These are phyloP conservation scores for Lasiodiplodia sp. DNA, from an alignment of 2,329 filamentous ascomycete genomes.

Conservation along the genomic window DNA sequence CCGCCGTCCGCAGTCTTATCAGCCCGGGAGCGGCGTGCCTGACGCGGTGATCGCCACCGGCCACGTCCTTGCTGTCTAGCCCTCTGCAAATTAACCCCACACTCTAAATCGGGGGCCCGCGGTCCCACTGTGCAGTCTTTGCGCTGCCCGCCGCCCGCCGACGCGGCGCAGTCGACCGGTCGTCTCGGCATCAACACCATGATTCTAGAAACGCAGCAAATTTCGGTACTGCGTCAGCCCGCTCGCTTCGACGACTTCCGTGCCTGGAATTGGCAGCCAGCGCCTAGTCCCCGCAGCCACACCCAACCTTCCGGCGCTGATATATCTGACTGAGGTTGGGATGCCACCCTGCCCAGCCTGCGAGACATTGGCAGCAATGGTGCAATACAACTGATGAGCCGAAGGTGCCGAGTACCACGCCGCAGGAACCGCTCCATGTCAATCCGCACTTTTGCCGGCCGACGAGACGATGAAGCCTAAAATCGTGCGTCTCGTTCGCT, in stretches of 20 bases:
- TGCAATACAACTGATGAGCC: constrained; percentile 5
- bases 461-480: neutral
- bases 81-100: constrained; percentile 27
- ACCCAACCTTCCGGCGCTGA: constrained; percentile 15
- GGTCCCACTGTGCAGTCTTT: neutral
- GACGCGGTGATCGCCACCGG: constrained; percentile 19
- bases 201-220: constrained; percentile 26
- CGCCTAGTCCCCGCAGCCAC: constrained; percentile 18
- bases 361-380: constrained; percentile 22
- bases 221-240: constrained; percentile 22
- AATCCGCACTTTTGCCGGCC: neutral
- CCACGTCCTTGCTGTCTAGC: constrained; percentile 20
- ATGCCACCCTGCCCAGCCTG: constrained; percentile 15
- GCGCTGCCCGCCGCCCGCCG: neutral
- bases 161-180: constrained; percentile 1
- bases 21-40: constrained; percentile 6
- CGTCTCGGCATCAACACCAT: constrained; percentile 15
- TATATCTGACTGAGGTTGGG: neutral
- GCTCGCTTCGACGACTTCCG: constrained; percentile 9
- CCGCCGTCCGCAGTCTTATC: neutral
- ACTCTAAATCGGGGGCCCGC: constrained; percentile 4
- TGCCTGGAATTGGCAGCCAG: constrained; percentile 3
- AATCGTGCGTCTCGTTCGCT: constrained; percentile 2
- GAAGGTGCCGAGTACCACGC: constrained; percentile 22
- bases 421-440: constrained; percentile 4